Conservation (phyloP, 2,329 filamentous ascomycete species). For the Cercospora sp. region DNA sequence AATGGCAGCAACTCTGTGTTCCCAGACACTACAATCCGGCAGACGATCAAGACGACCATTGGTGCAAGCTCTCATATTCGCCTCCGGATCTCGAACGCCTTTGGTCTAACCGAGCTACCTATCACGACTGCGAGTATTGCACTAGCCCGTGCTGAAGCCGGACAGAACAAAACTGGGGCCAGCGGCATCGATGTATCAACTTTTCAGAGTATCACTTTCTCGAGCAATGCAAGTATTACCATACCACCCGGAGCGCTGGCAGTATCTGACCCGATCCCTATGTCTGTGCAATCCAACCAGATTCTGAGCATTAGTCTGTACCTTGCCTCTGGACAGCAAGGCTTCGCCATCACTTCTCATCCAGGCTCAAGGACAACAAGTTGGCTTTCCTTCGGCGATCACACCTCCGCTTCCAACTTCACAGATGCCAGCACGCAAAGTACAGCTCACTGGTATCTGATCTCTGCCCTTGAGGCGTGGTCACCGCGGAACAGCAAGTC, state of each 20-base stretch:
- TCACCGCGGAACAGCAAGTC: slow-evolving; percentile 47
- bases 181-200: slow-evolving; percentile 56
- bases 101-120: slow-evolving; percentile 60
- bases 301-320: slow-evolving; percentile 63
- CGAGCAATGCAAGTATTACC: slow-evolving; percentile 53
- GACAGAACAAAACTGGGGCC: slow-evolving; percentile 56
- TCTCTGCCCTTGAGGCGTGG: slow-evolving; percentile 60
- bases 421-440: slow-evolving; percentile 41
- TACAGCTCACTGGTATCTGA: slow-evolving; percentile 58
- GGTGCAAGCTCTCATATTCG: slow-evolving; percentile 57
- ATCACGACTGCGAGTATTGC: slow-evolving; percentile 62
- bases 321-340: slow-evolving; percentile 57
- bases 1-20: slow-evolving; percentile 49
- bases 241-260: slow-evolving; percentile 58
- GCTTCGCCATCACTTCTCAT: slow-evolving; percentile 62
- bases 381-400: slow-evolving; percentile 61
- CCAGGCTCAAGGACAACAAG: slow-evolving; percentile 65
- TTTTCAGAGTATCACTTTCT: slow-evolving; percentile 59
- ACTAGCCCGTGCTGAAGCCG: slow-evolving; percentile 46
- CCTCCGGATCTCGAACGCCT: slow-evolving; percentile 65
- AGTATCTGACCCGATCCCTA: slow-evolving; percentile 63
- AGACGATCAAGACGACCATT: slow-evolving; percentile 63
- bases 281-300: slow-evolving; percentile 52
- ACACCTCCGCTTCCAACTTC: slow-evolving; percentile 53
- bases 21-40: slow-evolving; percentile 65